Evolutionary conservation across 2,329 filamentous ascomycete genomes (phyloP).

Genomic region (Cylindrodendrum hubeiense): DNA sequence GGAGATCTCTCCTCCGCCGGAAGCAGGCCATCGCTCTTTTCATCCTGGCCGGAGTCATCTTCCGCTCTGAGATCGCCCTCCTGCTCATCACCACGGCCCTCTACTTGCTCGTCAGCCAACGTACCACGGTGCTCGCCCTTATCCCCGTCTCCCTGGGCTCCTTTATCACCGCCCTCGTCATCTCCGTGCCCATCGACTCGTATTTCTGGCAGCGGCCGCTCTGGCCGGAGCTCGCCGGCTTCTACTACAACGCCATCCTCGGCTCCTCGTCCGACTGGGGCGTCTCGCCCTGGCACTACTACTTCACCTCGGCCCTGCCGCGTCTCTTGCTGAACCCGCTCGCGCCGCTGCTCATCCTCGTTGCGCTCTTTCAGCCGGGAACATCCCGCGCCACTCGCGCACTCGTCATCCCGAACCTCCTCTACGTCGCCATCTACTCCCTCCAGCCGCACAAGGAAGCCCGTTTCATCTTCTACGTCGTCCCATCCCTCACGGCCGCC

Average conservation of each 20-base stretch:
- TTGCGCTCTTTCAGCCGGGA: conserved; percentile 63
- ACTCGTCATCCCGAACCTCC: conserved; percentile 74
- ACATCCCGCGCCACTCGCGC: conserved; percentile 57
- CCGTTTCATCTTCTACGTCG: conserved; percentile 91
- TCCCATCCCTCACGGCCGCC: conserved; percentile 83
- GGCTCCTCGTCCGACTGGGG: conserved; percentile 91
- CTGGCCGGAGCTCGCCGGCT: conserved; percentile 92
- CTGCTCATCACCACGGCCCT: conserved; percentile 77
- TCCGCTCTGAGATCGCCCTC: conserved; percentile 90
- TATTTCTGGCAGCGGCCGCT: conserved; percentile 91
- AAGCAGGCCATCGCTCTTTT: conserved; percentile 79
- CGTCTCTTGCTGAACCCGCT: conserved; percentile 87
- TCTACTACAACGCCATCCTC: conserved; percentile 90
- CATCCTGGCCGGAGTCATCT: conserved; percentile 84
- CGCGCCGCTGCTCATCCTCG: conserved; percentile 66
- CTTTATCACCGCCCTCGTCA: conserved; percentile 72
- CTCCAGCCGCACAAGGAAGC: conserved; percentile 95
- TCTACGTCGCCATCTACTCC: conserved; percentile 86
- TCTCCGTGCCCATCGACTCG: conserved; percentile 84
- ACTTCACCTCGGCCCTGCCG: conserved; percentile 85
- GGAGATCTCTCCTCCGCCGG: conserved; percentile 57
- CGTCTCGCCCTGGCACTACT: conserved; percentile 86
- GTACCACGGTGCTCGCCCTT: conserved; percentile 67
- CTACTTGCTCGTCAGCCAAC: conserved; percentile 70
- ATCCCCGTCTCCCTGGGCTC: conserved; percentile 76